These are phyloP conservation scores for Exophiala oligosperma DNA, from an alignment of 2,329 filamentous ascomycete species.

Conservation along the genomic window DNA sequence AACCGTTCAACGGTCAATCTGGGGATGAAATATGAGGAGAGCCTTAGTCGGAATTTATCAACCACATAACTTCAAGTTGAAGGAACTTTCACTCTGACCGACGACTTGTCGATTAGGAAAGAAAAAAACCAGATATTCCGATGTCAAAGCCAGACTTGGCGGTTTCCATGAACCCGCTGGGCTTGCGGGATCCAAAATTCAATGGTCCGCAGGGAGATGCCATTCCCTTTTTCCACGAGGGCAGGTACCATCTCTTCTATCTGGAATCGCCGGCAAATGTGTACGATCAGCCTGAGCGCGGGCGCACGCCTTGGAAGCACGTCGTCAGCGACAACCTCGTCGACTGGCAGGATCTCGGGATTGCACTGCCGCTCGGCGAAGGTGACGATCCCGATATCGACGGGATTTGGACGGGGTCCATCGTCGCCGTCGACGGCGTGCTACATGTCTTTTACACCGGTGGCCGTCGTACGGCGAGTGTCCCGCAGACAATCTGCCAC, in stretches of 20 bases:
- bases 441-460: conserved; percentile 7
- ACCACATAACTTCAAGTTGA: not conserved
- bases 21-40: not conserved
- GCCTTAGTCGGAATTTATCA: not conserved
- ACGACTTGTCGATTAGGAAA: too few species aligned
- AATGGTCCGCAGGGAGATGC: conserved; percentile 2
- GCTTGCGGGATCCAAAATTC: not conserved
- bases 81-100: too few species aligned
- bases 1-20: too few species aligned
- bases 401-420: conserved; percentile 1
- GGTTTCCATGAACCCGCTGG: conserved; percentile 3
- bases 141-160: not conserved
- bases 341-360: conserved; percentile 2
- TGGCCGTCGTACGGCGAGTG: not conserved
- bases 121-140: not conserved
- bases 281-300: conserved; percentile 4
- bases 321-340: conserved; percentile 4
- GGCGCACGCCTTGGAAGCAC: not conserved
- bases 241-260: conserved; percentile 6
- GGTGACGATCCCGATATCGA: conserved; percentile 3
- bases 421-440: conserved; percentile 3
- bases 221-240: conserved; percentile 2
- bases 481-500: conserved; percentile 6
- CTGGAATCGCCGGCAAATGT: not conserved
- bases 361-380: not conserved